Percentiles rank a stretch among this genome's conserved stretches.
Evolutionary conservation across 1,284 basidiomycete genomes (phyloP).

Genomic region (Singerocomus inundabilis): DNA sequence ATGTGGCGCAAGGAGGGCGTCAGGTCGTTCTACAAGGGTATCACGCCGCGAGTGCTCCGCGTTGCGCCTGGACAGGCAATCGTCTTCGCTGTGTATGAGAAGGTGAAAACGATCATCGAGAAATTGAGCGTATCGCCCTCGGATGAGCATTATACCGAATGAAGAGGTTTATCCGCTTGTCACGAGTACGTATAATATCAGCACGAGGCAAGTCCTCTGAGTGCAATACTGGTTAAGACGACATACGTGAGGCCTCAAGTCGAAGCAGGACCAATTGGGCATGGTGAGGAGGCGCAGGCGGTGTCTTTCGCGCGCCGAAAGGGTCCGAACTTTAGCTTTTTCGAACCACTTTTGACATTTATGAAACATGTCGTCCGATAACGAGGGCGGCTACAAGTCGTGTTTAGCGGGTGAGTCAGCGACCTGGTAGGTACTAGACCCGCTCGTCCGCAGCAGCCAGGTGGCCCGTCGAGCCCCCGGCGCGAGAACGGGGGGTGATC

Average conservation of each 20-base stretch:
- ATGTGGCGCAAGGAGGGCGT: slow-evolving; percentile 95
- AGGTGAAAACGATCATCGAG: slow-evolving; percentile 76
- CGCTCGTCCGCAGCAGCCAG: background rate
- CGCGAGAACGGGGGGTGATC: background rate
- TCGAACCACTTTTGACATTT: background rate
- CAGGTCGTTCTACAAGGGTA: slow-evolving; percentile 93
- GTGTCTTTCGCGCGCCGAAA: background rate
- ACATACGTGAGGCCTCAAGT: background rate
- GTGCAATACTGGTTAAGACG: too few species aligned
- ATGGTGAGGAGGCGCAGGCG: background rate
- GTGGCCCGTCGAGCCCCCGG: background rate
- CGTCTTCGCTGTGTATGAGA: slow-evolving; percentile 90
- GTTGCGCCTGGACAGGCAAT: slow-evolving; percentile 95
- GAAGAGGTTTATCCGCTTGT: slow-evolving; percentile 13
- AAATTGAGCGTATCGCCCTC: slow-evolving; percentile 56
- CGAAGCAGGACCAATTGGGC: background rate
- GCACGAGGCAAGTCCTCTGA: too few species aligned
- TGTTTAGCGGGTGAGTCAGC: too few species aligned
- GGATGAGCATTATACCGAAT: slow-evolving; percentile 67
- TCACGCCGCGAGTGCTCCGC: slow-evolving; percentile 93
- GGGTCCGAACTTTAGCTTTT: background rate
- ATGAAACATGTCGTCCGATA: too few species aligned
- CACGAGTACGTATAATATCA: background rate
- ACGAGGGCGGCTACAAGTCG: too few species aligned
- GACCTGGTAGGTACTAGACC: too few species aligned